phyloP scores from a whole-genome alignment of 129 eudicot genomes.

The Flaveria bidentis region DNA sequence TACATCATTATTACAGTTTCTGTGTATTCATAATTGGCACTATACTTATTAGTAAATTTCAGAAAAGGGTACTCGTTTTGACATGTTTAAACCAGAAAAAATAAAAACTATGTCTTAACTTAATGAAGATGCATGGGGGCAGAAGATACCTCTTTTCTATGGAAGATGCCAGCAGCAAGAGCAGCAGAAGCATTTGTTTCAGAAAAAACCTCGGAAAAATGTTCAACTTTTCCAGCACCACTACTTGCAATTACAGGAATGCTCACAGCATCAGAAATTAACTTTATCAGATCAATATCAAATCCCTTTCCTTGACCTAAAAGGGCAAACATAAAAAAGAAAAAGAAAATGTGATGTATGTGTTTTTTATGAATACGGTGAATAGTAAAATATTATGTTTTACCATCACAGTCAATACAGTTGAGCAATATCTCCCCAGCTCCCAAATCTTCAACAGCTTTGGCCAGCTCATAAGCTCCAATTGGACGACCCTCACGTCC shows the following conservation, averaged over 20 bases:
- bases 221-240: conserved; percentile 83
- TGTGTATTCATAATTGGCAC: too few species aligned
- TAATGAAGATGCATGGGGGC: too few species aligned
- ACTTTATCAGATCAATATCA: conserved; percentile 71
- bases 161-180: conserved; percentile 98
- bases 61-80: too few species aligned
- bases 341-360: too few species aligned
- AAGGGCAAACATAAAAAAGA: background rate
- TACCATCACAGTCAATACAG: conserved; percentile 99
- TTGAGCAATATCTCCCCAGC: conserved; percentile 97
- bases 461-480: conserved; percentile 99
- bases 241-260: conserved; percentile 99
- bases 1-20: too few species aligned
- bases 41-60: too few species aligned
- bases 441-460: conserved; percentile 95
- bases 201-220: conserved; percentile 81
- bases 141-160: conserved; percentile 75
- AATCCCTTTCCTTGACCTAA: conserved; percentile 98
- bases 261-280: conserved; percentile 88
- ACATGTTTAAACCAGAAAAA: too few species aligned
- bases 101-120: too few species aligned
- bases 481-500: conserved; percentile 95
- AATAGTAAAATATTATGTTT: background rate
- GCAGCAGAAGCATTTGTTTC: conserved; percentile 98
- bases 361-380: too few species aligned